Evolutionary conservation across 2,329 filamentous ascomycete species (phyloP).

Genomic region (Alternaria triticimaculans): DNA sequence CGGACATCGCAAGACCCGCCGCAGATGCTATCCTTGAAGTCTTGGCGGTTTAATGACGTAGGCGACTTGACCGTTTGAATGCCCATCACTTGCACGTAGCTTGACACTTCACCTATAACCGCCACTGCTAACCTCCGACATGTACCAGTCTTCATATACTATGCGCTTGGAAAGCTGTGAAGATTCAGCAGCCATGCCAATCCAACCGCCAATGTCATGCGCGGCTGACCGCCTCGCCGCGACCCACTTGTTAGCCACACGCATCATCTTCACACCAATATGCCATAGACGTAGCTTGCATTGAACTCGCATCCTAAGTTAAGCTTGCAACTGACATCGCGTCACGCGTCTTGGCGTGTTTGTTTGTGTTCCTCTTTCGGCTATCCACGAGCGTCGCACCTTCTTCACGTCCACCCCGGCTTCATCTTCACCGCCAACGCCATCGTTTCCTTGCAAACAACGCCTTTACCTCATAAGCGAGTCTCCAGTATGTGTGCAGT

Average conservation of each 20-base stretch:
- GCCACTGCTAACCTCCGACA: background rate
- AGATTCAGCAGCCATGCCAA: background rate
- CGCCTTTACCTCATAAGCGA: background rate
- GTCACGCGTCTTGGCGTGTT: conserved; percentile 15
- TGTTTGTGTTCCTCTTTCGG: conserved; percentile 15
- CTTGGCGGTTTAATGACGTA: conserved; percentile 14
- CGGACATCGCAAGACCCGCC: background rate
- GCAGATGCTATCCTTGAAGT: background rate
- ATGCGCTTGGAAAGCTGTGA: background rate
- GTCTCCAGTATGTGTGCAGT: conserved; percentile 21
- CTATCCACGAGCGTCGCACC: conserved; percentile 4
- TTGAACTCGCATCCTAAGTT: background rate
- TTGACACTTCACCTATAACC: background rate
- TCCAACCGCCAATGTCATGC: background rate
- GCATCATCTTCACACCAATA: background rate
- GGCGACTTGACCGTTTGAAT: background rate
- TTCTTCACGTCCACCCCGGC: conserved; percentile 21
- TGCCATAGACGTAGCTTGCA: background rate
- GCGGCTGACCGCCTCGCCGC: background rate
- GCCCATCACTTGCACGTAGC: background rate
- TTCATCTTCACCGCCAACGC: background rate
- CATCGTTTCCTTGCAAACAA: background rate
- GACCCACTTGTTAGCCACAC: background rate
- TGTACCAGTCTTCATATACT: background rate
- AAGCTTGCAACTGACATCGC: background rate